Percentiles rank a stretch among this genome's conserved stretches.
phyloP scores from a whole-genome alignment of 2,329 filamentous ascomycete species.

The Botrytis pseudocinerea region DNA sequence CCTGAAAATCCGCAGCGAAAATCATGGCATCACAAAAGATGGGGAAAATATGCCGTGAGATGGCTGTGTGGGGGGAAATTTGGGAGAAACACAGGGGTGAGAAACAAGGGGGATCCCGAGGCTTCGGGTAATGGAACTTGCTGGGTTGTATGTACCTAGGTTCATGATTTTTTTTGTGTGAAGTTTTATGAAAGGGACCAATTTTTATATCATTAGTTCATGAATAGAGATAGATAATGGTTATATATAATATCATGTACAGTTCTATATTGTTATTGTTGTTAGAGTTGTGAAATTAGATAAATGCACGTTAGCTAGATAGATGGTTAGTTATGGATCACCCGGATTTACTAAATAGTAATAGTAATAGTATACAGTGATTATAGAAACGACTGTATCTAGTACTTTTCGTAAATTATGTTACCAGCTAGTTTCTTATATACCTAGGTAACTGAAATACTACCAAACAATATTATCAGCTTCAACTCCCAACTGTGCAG shows the following conservation, averaged over 20 bases:
- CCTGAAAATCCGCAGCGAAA: neutral
- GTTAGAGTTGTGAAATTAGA: too few species aligned
- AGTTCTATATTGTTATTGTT: too few species aligned
- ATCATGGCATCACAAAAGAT: neutral
- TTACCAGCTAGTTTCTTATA: neutral
- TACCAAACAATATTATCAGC: neutral
- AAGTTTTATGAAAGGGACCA: neutral
- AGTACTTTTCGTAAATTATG: neutral
- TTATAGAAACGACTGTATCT: neutral
- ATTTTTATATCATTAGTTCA: neutral
- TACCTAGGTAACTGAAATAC: neutral
- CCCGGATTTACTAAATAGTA: neutral
- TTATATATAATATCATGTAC: too few species aligned
- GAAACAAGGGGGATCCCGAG: neutral
- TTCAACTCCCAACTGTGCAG: neutral
- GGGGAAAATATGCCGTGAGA: neutral
- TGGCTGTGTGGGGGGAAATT: neutral
- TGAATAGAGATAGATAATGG: too few species aligned
- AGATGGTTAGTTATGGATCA: neutral
- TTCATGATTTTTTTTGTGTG: too few species aligned
- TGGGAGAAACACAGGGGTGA: neutral
- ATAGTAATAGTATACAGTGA: neutral
- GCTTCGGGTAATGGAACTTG: neutral
- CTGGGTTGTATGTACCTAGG: neutral
- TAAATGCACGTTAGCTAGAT: too few species aligned